phyloP scores from a whole-genome alignment of 345 rosid genomes.

The Eucalyptus marginata region DNA sequence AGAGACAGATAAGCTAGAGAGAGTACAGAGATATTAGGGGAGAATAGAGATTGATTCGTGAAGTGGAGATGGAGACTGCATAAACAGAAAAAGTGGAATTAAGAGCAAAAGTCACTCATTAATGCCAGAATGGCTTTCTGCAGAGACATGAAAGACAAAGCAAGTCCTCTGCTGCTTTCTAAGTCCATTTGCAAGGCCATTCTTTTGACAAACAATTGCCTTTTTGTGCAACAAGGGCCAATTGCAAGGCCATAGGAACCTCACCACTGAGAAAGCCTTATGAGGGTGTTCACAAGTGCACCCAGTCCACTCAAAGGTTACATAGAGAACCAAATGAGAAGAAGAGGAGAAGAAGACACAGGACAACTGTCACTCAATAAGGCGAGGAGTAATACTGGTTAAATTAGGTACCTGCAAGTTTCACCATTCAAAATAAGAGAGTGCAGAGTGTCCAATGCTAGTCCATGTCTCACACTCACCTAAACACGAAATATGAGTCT shows the following conservation, averaged over 20 bases:
- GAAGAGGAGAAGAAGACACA: not conserved
- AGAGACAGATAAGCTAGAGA: not conserved
- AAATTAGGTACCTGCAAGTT: constrained; percentile 45
- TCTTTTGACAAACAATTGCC: not conserved
- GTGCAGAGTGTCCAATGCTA: constrained; percentile 55
- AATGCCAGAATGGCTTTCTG: not conserved
- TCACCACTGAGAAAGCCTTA: not conserved
- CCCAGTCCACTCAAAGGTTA: not conserved
- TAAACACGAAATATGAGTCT: not conserved
- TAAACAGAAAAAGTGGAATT: not conserved
- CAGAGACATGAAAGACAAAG: not conserved
- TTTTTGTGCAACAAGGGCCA: not conserved
- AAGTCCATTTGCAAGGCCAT: not conserved
- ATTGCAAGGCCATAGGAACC: not conserved
- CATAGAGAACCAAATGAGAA: not conserved
- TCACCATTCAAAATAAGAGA: constrained; percentile 67
- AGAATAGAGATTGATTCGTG: not conserved
- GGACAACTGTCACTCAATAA: not conserved
- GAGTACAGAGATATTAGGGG: not conserved
- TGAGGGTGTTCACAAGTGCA: not conserved
- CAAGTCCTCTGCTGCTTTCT: not conserved
- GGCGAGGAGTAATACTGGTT: not conserved
- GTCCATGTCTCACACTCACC: constrained; percentile 64
- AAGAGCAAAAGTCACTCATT: not conserved
- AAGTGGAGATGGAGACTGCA: not conserved